Evolutionary conservation across 2,329 filamentous ascomycete species (phyloP), one percentile per base, ranked within the genome.

Genomic region (Penicillium rolfsii): DNA sequence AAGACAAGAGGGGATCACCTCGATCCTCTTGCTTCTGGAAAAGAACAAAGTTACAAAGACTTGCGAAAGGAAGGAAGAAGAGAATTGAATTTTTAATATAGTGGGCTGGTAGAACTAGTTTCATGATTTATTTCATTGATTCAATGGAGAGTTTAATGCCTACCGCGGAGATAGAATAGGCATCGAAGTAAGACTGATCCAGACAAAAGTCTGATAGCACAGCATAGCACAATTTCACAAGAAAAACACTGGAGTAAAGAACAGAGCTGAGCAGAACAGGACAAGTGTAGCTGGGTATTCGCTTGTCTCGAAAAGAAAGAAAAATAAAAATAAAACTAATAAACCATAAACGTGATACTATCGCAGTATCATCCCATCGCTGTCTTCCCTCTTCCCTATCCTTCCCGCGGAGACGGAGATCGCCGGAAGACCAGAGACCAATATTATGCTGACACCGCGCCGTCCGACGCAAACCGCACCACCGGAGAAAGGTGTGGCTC

Each of bases 221-320:
- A 40, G 38, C 38, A 19, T 19, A 19, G 6, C 16, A 38, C 14
- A 50, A 9, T 22, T 7, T 33, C 30, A 7, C 49, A 26, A 8
- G 11, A 5, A 24, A 52, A 36, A n/a, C 36, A 45, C 19, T 19
- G 19, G 19, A 22, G 19, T 22, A 61, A 35, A 61, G 56, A 59
- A 58, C 57, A 60, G 57, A 46, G 24, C 30, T 3, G 16, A 22
- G 12, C 50, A 40, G 14, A 14, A 48, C 7, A 48, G 14, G 14
- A 48, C 45, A 48, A 48, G 45, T 30, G 26, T 30, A 30, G 45
- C 24, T 50, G 66, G 66, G 65, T 68, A 68, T 68, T 67, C 59
- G 65, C 59, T 63, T 65, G 60, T 61, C 60, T 28, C 41, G 26
- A 58, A 16, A 33, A 55, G 14, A 63, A 35, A 16, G 41, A 14